Evolutionary conservation across 805 yeast genomes (phyloP), one percentile per base, ranked within the genome.

Genomic region (Candida odintsovae): DNA sequence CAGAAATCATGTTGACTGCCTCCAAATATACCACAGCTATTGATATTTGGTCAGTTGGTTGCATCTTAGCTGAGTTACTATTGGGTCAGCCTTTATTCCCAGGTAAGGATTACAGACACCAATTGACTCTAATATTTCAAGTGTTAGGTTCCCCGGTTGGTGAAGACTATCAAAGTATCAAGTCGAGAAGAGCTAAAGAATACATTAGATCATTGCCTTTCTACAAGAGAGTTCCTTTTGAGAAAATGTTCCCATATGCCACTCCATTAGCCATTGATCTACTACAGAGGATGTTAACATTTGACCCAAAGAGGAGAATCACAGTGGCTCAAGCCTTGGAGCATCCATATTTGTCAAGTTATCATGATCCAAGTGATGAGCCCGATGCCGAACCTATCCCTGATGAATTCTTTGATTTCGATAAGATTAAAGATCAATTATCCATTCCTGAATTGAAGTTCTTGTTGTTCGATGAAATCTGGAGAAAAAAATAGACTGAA

Each of bases 21-120:
- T 92, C 90, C 52, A 88, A 86, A 58, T 92, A 92, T 68, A 86
- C 97, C 22, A 86, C 92, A 35, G 97, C 97, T 31, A 92, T 92
- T 59, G 98, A 92, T 66, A 81, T 92, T 28, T 92, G 98, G 98
- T 85, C 95, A 2, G 96, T 90, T 20, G 98, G 98, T 5, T 92
- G 98, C 67, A 92, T 92, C 35, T 70, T 92, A 46, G 97, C 96
- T 0, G 98, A 92, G 63, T 77, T 92, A 78, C 69, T 92, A 21
- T 74, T 83, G 38, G 94, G 96, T 11, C 73, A 82, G 57, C 97
- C 98, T 11, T 68, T 92, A 38, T 92, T 92, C 65, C 96, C 97
- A 3, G 98, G 98, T 8, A 79, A 86, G 50, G 97, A 92, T 68
- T 94, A 92, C 65, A 92, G 90, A 61, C 86, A 89, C 64, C 98